Evolutionary conservation across 257 asterid species (phyloP).

Genomic region (Penstemon eatonii): DNA sequence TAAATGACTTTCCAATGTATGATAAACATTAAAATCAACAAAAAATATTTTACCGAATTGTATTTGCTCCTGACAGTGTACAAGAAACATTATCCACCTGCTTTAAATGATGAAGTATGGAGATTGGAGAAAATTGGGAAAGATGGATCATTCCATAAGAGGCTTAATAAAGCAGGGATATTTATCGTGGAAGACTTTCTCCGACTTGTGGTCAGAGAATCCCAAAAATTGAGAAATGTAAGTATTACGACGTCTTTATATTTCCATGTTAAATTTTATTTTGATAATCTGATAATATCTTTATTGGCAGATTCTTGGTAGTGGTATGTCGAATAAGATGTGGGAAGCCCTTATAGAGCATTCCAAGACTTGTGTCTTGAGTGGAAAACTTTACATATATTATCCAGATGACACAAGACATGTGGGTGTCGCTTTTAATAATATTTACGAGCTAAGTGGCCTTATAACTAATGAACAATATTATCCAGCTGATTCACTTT

Average conservation of each 20-base stretch:
- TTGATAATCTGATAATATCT: slow-evolving; percentile 1
- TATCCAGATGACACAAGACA: slow-evolving; percentile 78
- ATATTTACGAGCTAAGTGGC: slow-evolving; percentile 88
- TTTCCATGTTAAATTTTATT: no score
- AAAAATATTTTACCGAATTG: background rate
- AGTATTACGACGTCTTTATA: slow-evolving; percentile 20
- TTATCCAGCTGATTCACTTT: slow-evolving; percentile 81
- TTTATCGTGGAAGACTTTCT: slow-evolving; percentile 87
- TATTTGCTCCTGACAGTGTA: slow-evolving; percentile 58
- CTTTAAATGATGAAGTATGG: slow-evolving; percentile 90
- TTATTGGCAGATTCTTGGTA: slow-evolving; percentile 78
- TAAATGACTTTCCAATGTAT: no score
- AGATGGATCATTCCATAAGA: slow-evolving; percentile 97
- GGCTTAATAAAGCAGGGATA: slow-evolving; percentile 79
- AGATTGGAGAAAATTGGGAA: slow-evolving; percentile 98
- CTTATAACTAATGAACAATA: slow-evolving; percentile 80
- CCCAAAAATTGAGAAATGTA: slow-evolving; percentile 84
- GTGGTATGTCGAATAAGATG: slow-evolving; percentile 99
- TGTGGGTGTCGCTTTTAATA: slow-evolving; percentile 83
- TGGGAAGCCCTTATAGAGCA: slow-evolving; percentile 98
- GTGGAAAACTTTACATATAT: slow-evolving; percentile 88
- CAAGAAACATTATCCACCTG: slow-evolving; percentile 98
- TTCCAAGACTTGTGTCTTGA: slow-evolving; percentile 87
- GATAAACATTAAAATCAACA: no score
- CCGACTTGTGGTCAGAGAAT: slow-evolving; percentile 85